Conservation (phyloP, 139 green algal species). For the Chlamydomonas eustigma region DNA sequence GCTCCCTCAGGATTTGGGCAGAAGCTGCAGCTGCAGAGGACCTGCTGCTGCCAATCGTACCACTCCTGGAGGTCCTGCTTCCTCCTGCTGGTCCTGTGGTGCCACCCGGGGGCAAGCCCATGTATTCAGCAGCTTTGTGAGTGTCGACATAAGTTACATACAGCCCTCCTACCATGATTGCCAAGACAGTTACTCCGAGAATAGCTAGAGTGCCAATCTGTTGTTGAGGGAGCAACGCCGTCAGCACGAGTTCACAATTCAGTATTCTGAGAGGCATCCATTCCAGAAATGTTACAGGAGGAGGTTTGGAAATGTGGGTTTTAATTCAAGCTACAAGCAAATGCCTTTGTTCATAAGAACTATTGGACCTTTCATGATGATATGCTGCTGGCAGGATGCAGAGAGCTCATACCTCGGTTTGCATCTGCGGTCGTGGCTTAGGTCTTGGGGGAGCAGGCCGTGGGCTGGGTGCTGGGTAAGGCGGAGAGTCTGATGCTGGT, state of each 20-base stretch:
- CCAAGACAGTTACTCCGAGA: slow-evolving; percentile 18
- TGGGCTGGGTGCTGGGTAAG: not conserved
- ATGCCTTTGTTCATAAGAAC: too few species aligned
- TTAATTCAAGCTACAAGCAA: too few species aligned
- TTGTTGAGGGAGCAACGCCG: too few species aligned
- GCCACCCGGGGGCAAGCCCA: not conserved
- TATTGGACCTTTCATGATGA: too few species aligned
- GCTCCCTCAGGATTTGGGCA: not conserved
- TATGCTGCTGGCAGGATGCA: too few species aligned
- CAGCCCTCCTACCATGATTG: slow-evolving; percentile 2
- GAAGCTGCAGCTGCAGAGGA: not conserved
- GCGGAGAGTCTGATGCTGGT: not conserved
- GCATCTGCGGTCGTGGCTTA: slow-evolving; percentile 9
- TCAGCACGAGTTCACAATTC: too few species aligned
- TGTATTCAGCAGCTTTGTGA: slow-evolving; percentile 10
- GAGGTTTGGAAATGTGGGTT: too few species aligned
- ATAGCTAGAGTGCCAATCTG: not conserved
- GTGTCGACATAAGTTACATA: slow-evolving; percentile 29
- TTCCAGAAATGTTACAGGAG: too few species aligned
- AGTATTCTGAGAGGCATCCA: too few species aligned
- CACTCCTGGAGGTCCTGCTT: not conserved
- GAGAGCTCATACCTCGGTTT: slow-evolving; percentile 38
- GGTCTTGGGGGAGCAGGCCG: slow-evolving; percentile 7
- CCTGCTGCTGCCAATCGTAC: not conserved
- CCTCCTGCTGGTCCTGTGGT: not conserved